These are phyloP conservation scores for Kentomonas sorsogonicus DNA, from an alignment of 208 protist genomes.

Conservation along the genomic window DNA sequence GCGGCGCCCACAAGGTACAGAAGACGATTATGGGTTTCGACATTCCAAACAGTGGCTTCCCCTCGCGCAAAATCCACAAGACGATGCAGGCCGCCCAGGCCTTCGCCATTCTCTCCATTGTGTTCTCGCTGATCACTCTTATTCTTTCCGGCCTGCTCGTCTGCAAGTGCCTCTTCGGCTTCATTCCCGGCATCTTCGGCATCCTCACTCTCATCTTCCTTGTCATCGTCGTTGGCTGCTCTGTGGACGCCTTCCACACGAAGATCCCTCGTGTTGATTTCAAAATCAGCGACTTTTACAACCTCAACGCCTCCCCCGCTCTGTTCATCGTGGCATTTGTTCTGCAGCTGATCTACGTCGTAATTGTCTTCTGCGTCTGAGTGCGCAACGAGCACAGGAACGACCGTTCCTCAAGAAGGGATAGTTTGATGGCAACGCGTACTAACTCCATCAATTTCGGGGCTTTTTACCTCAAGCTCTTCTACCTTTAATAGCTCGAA, in stretches of 20 bases:
- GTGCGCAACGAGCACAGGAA: too few species aligned
- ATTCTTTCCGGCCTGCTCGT: constrained; percentile 16
- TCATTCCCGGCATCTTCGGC: constrained; percentile 16
- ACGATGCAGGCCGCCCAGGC: constrained; percentile 27
- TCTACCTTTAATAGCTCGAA: too few species aligned
- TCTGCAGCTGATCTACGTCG: too few species aligned
- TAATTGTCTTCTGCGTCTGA: too few species aligned
- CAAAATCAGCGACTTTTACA: too few species aligned
- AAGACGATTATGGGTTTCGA: neutral
- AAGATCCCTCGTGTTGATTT: too few species aligned
- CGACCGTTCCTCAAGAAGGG: too few species aligned
- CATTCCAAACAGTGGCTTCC: constrained; percentile 20
- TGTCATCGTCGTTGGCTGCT: constrained; percentile 31
- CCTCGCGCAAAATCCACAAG: constrained; percentile 6
- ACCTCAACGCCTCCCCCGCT: too few species aligned
- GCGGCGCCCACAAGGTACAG: constrained; percentile 15
- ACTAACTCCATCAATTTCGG: too few species aligned
- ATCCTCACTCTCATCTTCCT: constrained; percentile 15
- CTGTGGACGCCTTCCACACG: constrained; percentile 21
- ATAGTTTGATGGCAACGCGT: too few species aligned
- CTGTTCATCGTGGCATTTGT: too few species aligned
- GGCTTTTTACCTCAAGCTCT: too few species aligned
- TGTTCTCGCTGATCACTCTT: constrained; percentile 20
- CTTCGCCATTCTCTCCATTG: constrained; percentile 42
- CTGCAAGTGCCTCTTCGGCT: constrained; percentile 10